These are phyloP conservation scores for Neurospora sp. DNA, from an alignment of 495 filamentous ascomycete species.

Conservation along the genomic window DNA sequence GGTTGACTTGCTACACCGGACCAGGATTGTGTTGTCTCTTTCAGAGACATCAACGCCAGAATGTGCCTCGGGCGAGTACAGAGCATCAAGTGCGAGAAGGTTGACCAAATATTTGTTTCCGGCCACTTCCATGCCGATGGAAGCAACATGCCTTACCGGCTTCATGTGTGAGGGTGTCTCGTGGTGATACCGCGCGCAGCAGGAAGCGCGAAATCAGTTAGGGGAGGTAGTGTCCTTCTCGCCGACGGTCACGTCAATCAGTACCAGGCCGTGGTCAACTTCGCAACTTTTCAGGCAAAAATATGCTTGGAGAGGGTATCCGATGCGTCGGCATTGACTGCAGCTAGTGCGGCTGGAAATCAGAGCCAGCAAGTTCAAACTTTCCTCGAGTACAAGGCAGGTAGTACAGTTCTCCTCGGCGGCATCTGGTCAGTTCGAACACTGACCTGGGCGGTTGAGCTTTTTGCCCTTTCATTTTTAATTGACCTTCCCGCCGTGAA, in stretches of 20 bases:
- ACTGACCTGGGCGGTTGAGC: no score
- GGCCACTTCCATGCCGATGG: no score
- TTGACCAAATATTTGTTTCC: not conserved
- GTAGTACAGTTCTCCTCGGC: no score
- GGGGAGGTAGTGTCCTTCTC: not conserved
- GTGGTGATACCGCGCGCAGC: not conserved
- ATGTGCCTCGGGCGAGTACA: not conserved
- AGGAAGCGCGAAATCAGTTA: not conserved
- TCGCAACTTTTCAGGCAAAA: no score
- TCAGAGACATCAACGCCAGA: not conserved
- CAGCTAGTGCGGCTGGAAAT: not conserved
- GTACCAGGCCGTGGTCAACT: no score
- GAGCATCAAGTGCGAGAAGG: not conserved
- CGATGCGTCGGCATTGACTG: not conserved
- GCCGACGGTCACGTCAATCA: no score
- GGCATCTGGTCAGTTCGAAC: no score
- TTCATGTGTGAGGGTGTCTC: not conserved
- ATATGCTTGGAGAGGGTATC: no score
- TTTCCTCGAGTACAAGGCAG: not conserved
- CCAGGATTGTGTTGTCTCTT: not conserved
- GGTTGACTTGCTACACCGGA: not conserved
- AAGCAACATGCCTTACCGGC: no score
- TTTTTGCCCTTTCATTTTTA: not conserved
- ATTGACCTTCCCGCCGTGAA: no score
- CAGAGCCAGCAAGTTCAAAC: not conserved